A percentile compares a stretch with the other conserved stretches of the same genome.
Conservation (phyloP, 768 basidiomycete genomes). For the Rhodotorula toruloides region DNA sequence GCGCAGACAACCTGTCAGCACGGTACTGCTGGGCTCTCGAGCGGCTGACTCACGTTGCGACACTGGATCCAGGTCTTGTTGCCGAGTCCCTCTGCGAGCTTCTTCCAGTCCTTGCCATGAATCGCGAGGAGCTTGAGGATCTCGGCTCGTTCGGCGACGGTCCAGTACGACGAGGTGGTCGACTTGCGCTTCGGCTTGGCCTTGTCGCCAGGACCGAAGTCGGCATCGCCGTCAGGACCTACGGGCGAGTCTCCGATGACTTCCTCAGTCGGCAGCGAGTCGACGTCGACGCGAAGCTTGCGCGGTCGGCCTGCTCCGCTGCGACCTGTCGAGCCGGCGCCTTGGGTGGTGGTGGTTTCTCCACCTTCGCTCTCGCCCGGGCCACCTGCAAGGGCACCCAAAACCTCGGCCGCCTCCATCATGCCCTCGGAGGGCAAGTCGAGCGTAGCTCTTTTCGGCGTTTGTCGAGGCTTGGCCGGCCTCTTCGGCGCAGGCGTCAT, state of each 20-base stretch:
- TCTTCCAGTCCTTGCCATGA: constrained; percentile 63
- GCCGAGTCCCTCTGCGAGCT: constrained; percentile 64
- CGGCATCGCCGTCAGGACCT: background rate
- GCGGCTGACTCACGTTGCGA: constrained; percentile 41
- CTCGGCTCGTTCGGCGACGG: constrained; percentile 59
- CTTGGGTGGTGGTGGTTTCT: too few relatives aligned
- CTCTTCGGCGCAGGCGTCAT: background rate
- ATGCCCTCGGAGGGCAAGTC: constrained; percentile 33
- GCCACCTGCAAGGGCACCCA: constrained; percentile 32
- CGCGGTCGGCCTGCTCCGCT: constrained; percentile 8
- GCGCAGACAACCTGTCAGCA: background rate
- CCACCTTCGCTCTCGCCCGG: too few relatives aligned
- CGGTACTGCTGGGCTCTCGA: background rate
- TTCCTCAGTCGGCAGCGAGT: background rate
- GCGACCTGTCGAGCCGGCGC: too few relatives aligned
- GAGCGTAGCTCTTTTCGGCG: background rate
- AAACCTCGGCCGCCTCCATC: constrained; percentile 40
- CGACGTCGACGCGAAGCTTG: constrained; percentile 1
- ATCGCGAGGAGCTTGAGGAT: constrained; percentile 59
- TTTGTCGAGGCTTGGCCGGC: background rate
- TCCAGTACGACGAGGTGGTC: constrained; percentile 55
- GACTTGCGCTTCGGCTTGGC: constrained; percentile 31
- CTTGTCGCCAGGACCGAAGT: background rate
- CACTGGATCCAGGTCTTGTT: constrained; percentile 48
- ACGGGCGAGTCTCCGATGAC: background rate